Percentiles rank a stretch among this genome's conserved stretches.
Conservation (phyloP, 306 rosid species). For the Vicia sativa region DNA sequence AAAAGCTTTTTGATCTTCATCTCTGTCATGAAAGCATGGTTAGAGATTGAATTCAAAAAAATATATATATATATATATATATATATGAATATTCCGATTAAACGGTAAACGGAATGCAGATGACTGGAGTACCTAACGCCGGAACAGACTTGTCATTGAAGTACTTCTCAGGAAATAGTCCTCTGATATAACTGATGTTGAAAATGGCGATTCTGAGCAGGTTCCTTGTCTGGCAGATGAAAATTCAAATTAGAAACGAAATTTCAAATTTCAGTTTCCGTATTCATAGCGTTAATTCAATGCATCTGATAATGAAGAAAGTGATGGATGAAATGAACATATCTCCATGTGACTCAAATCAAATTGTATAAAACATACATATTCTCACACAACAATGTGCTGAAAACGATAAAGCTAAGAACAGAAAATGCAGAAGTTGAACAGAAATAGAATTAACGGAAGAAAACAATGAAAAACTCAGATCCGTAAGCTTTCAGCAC, state of each 20-base stretch:
- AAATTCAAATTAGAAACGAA: slow-evolving; percentile 26
- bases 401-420: slow-evolving; percentile 12
- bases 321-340: no score
- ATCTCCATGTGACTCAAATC: no score
- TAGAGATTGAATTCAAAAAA: slow-evolving; percentile 35
- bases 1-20: slow-evolving; percentile 92
- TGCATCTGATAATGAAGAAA: slow-evolving; percentile 8
- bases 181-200: slow-evolving; percentile 95
- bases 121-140: slow-evolving; percentile 64
- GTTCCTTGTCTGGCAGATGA: slow-evolving; percentile 74
- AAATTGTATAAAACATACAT: no score
- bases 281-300: slow-evolving; percentile 6
- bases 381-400: no score
- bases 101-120: background rate
- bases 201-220: slow-evolving; percentile 94
- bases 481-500: background rate
- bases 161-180: slow-evolving; percentile 92
- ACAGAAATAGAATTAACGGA: background rate
- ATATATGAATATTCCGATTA: background rate
- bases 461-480: background rate
- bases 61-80: no score
- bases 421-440: slow-evolving; percentile 30
- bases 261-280: slow-evolving; percentile 19
- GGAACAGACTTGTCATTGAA: slow-evolving; percentile 93
- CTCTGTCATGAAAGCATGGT: slow-evolving; percentile 53